Evolutionary conservation across 164 flowering plant genomes (phyloP).

Genomic region (Magnolia officinalis): DNA sequence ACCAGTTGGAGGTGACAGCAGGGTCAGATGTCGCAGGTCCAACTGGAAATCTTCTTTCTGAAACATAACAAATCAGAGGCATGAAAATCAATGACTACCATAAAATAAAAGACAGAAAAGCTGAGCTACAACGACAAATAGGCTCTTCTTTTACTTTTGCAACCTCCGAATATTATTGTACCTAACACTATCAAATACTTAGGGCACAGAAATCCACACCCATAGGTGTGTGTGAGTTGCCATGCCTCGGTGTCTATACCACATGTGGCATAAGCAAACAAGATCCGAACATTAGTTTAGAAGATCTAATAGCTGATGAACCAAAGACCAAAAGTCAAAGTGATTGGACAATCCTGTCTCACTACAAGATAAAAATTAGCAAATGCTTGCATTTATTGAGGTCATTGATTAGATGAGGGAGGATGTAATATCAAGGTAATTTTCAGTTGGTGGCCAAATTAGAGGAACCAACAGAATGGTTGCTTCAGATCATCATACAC

Average conservation of each 20-base stretch:
- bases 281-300: neutral
- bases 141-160: neutral
- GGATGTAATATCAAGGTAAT: no score
- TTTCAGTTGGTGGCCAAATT: no score
- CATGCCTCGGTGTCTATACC: neutral
- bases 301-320: neutral
- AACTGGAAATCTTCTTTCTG: constrained; percentile 67
- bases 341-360: no score
- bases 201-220: neutral
- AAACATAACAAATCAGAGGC: neutral
- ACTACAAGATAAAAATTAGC: no score
- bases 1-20: constrained; percentile 64
- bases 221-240: neutral
- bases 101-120: neutral
- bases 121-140: neutral
- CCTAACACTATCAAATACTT: neutral
- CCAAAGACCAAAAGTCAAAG: no score
- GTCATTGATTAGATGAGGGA: no score
- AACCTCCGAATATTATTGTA: neutral
- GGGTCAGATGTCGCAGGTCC: constrained; percentile 68
- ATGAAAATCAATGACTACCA: neutral
- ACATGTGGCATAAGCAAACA: neutral
- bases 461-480: no score
- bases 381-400: no score
- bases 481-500: no score